Conservation (phyloP, 1,284 basidiomycete species). For the Thelephora terrestris region DNA sequence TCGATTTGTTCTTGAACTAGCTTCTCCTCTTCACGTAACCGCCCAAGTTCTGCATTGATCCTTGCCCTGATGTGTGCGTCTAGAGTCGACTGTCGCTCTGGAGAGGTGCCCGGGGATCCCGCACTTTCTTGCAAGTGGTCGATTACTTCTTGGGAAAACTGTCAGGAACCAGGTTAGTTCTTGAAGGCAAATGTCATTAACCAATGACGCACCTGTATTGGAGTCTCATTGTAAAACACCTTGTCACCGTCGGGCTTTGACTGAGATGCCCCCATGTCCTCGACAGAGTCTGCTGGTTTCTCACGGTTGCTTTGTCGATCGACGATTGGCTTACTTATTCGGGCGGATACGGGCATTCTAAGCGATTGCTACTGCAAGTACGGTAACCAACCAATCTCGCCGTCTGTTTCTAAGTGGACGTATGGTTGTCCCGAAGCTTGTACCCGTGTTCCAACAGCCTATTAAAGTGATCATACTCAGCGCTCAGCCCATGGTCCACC, state of each 20-base stretch:
- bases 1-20: slow-evolving; percentile 58
- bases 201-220: slow-evolving; percentile 44
- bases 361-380: not conserved
- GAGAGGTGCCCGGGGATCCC: slow-evolving; percentile 43
- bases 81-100: slow-evolving; percentile 59
- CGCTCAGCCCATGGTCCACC: not conserved
- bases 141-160: slow-evolving; percentile 73
- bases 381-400: not conserved
- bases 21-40: slow-evolving; percentile 56
- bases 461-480: not conserved
- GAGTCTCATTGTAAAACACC: slow-evolving; percentile 51
- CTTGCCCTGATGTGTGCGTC: slow-evolving; percentile 58
- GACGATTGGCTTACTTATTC: too few species aligned
- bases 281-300: not conserved
- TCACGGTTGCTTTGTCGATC: too few species aligned
- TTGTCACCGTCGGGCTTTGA: slow-evolving; percentile 46
- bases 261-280: slow-evolving; percentile 53
- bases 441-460: slow-evolving; percentile 44
- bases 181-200: slow-evolving; percentile 1
- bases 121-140: slow-evolving; percentile 61
- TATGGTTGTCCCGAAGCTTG: slow-evolving; percentile 29
- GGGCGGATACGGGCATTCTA: too few species aligned
- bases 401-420: not conserved
- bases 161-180: slow-evolving; percentile 7
- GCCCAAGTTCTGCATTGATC: slow-evolving; percentile 54